phyloP scores from a whole-genome alignment of 2,329 filamentous ascomycete species.

The Stromatinia cepivora region DNA sequence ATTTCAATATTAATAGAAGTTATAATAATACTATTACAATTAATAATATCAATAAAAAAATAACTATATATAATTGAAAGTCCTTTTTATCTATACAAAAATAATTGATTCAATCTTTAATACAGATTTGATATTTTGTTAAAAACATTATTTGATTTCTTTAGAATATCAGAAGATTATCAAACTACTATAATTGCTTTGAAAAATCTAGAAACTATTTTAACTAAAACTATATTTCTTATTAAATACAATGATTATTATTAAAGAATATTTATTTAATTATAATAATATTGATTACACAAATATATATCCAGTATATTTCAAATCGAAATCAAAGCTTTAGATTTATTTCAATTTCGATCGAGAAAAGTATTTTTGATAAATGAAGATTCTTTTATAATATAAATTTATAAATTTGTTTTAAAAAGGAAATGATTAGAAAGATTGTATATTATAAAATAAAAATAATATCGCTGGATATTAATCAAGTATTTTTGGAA shows the following conservation, averaged over 20 bases:
- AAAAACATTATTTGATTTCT: not conserved
- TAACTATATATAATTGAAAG: constrained; percentile 3
- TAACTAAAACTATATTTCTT: not conserved
- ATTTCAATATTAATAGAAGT: not conserved
- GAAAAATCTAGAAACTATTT: not conserved
- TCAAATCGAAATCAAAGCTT: not conserved
- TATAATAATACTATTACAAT: not conserved
- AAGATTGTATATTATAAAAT: constrained; percentile 7
- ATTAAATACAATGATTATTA: not conserved
- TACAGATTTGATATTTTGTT: not conserved
- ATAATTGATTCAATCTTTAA: too few relatives aligned
- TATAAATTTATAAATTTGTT: not conserved
- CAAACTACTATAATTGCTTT: not conserved
- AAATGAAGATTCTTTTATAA: not conserved
- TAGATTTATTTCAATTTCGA: not conserved
- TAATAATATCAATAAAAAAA: not conserved
- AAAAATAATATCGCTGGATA: not conserved
- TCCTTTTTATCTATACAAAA: too few relatives aligned
- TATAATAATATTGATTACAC: not conserved
- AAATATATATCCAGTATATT: not conserved
- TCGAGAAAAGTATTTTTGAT: not conserved
- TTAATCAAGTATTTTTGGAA: constrained; percentile 5
- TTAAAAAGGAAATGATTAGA: constrained; percentile 12
- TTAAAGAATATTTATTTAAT: not conserved
- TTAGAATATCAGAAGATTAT: not conserved